phyloP scores from a whole-genome alignment of 371 early-diverging fungal species.

The Encephalitozoon romaleae region DNA sequence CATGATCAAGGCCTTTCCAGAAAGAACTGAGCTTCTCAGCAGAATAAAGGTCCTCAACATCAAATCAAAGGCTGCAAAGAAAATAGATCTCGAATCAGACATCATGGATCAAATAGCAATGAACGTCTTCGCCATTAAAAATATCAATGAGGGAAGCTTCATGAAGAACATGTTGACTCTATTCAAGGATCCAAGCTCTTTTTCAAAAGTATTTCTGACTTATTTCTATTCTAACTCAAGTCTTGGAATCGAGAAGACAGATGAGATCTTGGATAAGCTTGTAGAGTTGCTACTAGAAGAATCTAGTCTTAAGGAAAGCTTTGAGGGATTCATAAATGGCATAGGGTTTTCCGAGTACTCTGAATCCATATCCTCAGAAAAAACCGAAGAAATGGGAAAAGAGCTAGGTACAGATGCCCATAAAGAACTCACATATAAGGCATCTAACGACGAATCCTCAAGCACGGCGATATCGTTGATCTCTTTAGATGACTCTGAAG shows the following conservation, averaged over 20 bases:
- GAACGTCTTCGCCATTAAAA: not conserved
- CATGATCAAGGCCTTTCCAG: slow-evolving; percentile 3
- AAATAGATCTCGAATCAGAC: not conserved
- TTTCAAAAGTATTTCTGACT: not conserved
- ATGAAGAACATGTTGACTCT: not conserved
- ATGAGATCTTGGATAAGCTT: not conserved
- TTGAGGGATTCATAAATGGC: not conserved
- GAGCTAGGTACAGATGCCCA: not conserved
- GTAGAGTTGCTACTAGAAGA: not conserved
- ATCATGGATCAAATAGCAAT: slow-evolving; percentile 3
- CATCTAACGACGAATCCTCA: not conserved
- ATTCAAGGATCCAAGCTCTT: not conserved
- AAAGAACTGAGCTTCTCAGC: slow-evolving; percentile 5
- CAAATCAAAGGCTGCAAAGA: not conserved
- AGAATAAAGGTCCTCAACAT: slow-evolving; percentile 11
- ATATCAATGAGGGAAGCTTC: not conserved
- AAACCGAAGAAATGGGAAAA: not conserved
- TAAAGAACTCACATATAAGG: not conserved
- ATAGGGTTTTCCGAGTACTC: not conserved
- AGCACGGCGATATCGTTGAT: not conserved
- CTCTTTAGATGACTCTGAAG: not conserved
- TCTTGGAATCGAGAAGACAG: not conserved
- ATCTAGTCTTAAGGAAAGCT: not conserved
- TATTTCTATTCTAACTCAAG: not conserved
- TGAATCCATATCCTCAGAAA: not conserved